Evolutionary conservation across 345 rosid species (phyloP).

Genomic region (Bruguiera gymnorhiza): DNA sequence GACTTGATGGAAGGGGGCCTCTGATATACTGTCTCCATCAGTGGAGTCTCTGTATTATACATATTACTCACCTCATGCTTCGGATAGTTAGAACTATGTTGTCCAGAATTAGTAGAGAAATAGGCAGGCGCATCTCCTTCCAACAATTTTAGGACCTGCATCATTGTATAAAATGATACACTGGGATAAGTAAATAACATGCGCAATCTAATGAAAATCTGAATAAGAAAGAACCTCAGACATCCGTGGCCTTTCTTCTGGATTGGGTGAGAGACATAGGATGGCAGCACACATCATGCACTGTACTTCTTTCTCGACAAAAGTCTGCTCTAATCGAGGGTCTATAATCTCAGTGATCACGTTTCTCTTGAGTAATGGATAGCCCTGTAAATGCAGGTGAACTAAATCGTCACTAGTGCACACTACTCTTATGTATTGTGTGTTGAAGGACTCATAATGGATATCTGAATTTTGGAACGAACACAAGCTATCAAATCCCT

Average conservation of each 20-base stretch:
- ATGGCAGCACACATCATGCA: constrained; percentile 39
- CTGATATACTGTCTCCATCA: constrained; percentile 3
- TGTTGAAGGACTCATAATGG: too few relatives aligned
- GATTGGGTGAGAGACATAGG: constrained; percentile 31
- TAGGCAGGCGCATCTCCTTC: constrained; percentile 30
- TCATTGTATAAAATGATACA: neutral
- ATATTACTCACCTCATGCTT: constrained; percentile 13
- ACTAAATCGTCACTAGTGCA: neutral
- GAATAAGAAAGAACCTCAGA: constrained; percentile 26
- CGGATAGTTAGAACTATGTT: neutral
- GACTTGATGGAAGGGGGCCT: neutral
- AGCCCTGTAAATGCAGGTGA: constrained; percentile 25
- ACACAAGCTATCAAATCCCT: too few relatives aligned
- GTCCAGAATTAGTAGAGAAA: neutral
- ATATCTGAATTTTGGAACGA: too few relatives aligned
- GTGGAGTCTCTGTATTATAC: neutral
- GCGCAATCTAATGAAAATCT: neutral
- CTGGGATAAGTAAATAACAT: neutral
- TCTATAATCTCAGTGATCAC: constrained; percentile 30
- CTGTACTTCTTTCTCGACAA: constrained; percentile 29
- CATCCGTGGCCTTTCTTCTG: constrained; percentile 40
- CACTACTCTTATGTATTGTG: too few relatives aligned
- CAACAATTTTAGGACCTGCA: constrained; percentile 38
- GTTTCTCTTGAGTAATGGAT: constrained; percentile 26
- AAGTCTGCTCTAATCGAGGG: constrained; percentile 23